A percentile compares a stretch with the other conserved stretches of the same genome.
Conservation (phyloP, 257 asterid species). For the Solanum stenotomum region DNA sequence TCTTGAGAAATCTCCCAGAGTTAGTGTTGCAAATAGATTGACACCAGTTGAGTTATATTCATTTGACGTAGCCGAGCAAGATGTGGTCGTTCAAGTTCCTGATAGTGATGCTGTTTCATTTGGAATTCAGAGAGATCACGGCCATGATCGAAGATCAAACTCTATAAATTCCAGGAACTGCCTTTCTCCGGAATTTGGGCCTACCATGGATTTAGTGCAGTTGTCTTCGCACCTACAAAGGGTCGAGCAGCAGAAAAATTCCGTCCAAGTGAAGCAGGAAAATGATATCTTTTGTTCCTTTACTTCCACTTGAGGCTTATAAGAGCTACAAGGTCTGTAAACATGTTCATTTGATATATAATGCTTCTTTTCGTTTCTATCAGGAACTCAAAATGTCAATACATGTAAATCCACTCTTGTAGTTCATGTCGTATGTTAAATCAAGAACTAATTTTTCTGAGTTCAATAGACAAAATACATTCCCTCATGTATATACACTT, state of each 20-base stretch:
- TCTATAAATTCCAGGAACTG: background rate
- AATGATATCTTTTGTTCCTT: constrained; percentile 15
- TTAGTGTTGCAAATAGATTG: background rate
- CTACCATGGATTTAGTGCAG: constrained; percentile 40
- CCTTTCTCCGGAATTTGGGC: constrained; percentile 9
- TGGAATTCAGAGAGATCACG: constrained; percentile 1
- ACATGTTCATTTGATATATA: background rate
- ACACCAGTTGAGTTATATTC: background rate
- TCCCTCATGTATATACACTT: background rate
- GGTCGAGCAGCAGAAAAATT: constrained; percentile 43
- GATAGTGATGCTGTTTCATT: background rate
- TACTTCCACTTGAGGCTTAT: constrained; percentile 7
- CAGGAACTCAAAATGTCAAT: background rate
- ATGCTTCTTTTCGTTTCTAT: background rate
- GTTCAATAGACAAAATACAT: background rate
- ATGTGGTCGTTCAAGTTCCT: background rate
- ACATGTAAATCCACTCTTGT: background rate
- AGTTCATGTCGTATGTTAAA: background rate
- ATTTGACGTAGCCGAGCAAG: background rate
- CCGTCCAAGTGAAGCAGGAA: constrained; percentile 34
- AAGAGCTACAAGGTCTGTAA: background rate
- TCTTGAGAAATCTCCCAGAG: background rate
- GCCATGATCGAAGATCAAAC: constrained; percentile 1
- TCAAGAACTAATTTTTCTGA: background rate
- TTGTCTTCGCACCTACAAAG: constrained; percentile 52